A percentile compares a stretch with the other conserved stretches of the same genome.
Evolutionary conservation across 208 protist genomes (phyloP).

Genomic region (Leishmania major): DNA sequence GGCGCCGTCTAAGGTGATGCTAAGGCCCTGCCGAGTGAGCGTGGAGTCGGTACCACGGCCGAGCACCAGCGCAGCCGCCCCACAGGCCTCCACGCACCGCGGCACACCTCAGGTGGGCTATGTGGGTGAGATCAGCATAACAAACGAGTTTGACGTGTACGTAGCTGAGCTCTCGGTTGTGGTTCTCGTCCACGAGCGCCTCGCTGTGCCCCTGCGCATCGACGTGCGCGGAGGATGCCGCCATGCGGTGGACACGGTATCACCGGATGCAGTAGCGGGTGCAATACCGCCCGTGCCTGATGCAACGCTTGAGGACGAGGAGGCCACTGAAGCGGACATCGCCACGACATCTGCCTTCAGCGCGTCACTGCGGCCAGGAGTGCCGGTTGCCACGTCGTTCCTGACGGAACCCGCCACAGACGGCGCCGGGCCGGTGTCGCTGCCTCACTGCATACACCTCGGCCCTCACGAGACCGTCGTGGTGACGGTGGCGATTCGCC

Average conservation of each 20-base stretch:
- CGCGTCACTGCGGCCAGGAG: background rate
- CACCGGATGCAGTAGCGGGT: background rate
- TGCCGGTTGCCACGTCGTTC: slow-evolving; percentile 22
- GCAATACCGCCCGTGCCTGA: background rate
- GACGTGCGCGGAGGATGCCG: slow-evolving; percentile 38
- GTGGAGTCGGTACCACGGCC: background rate
- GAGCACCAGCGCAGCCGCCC: background rate
- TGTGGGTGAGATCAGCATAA: slow-evolving; percentile 52
- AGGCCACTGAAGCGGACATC: background rate
- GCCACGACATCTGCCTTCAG: background rate
- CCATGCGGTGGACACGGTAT: background rate
- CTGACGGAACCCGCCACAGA: slow-evolving; percentile 5
- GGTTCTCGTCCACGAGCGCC: slow-evolving; percentile 45
- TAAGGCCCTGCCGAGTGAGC: slow-evolving; percentile 27
- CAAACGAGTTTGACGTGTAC: slow-evolving; percentile 54
- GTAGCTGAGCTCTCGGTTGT: slow-evolving; percentile 34
- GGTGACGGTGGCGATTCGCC: slow-evolving; percentile 26
- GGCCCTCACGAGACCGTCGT: slow-evolving; percentile 27
- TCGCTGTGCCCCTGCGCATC: slow-evolving; percentile 41
- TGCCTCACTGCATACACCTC: slow-evolving; percentile 28
- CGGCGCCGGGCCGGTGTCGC: slow-evolving; percentile 15
- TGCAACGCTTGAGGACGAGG: background rate
- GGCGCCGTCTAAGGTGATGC: slow-evolving; percentile 31
- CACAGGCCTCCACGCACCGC: slow-evolving; percentile 3
- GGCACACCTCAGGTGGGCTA: slow-evolving; percentile 37